phyloP scores from a whole-genome alignment of 179 eudicot species.

The Silene noctiflora region DNA sequence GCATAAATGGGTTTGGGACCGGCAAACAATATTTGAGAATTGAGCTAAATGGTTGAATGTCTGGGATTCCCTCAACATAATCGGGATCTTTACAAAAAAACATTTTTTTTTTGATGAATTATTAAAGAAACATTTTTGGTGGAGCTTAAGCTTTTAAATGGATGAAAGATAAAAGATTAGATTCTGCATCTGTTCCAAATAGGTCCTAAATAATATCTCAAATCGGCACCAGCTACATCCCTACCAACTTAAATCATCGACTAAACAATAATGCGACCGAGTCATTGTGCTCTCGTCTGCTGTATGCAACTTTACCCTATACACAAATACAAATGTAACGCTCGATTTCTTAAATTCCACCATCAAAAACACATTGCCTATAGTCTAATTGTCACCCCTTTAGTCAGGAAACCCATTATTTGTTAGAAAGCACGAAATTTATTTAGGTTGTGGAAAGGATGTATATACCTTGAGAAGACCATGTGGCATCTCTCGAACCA shows the following conservation, averaged over 20 bases:
- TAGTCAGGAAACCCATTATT: not conserved
- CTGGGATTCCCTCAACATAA: constrained; percentile 5
- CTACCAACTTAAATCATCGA: not conserved
- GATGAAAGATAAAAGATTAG: not conserved
- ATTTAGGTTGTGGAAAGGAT: not conserved
- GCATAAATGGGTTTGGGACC: not conserved
- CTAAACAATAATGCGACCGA: not conserved
- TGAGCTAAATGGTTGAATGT: constrained; percentile 17
- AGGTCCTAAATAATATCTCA: not conserved
- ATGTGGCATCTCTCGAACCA: constrained; percentile 49
- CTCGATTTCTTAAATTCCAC: not conserved
- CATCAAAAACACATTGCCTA: not conserved
- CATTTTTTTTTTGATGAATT: not conserved
- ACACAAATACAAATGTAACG: too few relatives aligned
- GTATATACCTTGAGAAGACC: constrained; percentile 71
- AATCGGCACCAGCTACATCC: not conserved
- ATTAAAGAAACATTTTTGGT: too few relatives aligned
- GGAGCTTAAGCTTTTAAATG: not conserved
- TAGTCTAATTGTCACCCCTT: not conserved
- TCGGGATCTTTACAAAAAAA: not conserved
- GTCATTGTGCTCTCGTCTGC: too few relatives aligned
- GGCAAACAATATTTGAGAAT: constrained; percentile 8
- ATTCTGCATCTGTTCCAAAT: not conserved
- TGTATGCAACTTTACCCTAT: too few relatives aligned
- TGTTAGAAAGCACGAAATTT: not conserved